A percentile compares a stretch with the other conserved stretches of the same genome.
These are phyloP conservation scores for Thyridium curvatum DNA, from an alignment of 2,329 filamentous ascomycete species.

Conservation along the genomic window DNA sequence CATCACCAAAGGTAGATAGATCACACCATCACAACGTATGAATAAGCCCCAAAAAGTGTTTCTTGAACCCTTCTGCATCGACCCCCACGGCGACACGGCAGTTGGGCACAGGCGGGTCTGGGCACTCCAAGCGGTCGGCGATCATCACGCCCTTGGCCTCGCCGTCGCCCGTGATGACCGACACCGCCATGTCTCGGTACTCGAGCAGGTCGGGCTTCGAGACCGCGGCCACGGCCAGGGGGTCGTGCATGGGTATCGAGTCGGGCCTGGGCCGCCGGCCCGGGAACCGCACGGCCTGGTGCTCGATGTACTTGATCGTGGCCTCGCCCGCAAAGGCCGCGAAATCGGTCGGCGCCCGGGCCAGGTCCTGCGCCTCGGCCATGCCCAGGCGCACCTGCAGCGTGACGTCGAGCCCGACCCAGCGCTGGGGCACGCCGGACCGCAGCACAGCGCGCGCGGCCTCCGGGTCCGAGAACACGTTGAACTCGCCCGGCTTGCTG, in stretches of 20 bases:
- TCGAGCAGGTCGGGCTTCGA: conserved; percentile 5
- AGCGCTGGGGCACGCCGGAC: background rate
- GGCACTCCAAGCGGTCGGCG: conserved; percentile 4
- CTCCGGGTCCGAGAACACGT: conserved; percentile 1
- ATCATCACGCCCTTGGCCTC: conserved; percentile 4
- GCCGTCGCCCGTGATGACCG: conserved; percentile 4
- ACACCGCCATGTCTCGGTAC: conserved; percentile 4
- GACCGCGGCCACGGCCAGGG: conserved; percentile 1
- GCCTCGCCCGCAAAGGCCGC: background rate
- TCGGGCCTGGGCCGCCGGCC: conserved; percentile 2
- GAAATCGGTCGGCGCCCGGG: background rate
- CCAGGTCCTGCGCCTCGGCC: background rate
- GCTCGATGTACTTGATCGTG: conserved; percentile 2
- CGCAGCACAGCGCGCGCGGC: background rate
- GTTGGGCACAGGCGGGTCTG: conserved; percentile 2
- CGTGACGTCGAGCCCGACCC: background rate
- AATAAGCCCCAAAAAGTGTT: conserved; percentile 5
- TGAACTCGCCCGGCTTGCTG: background rate
- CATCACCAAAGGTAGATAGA: no score
- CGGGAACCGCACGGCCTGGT: background rate
- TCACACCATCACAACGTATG: conserved; percentile 1
- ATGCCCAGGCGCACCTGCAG: background rate
- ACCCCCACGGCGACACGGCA: conserved; percentile 5
- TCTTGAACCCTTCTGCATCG: conserved; percentile 3
- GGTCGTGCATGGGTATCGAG: conserved; percentile 2